phyloP scores from a whole-genome alignment of 2,329 filamentous ascomycete species.

The Fulvia fulva region DNA sequence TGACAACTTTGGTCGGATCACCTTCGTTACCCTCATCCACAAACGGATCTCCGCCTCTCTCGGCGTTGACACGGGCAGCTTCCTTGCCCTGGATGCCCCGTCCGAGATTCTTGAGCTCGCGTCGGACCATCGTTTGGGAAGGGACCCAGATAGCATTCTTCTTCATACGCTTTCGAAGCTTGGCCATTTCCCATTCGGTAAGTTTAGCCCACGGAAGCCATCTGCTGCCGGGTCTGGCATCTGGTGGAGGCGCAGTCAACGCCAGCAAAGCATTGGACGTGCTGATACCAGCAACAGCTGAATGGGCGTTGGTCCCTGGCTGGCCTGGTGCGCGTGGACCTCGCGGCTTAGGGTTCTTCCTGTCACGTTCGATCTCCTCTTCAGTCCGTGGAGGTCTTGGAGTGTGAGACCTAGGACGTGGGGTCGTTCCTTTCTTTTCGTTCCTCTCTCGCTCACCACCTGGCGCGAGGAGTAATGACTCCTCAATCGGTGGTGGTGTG shows the following conservation, averaged over 20 bases:
- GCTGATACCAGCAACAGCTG: conserved; percentile 53
- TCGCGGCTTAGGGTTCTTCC: conserved; percentile 42
- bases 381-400: conserved; percentile 37
- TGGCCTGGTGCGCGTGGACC: conserved; percentile 41
- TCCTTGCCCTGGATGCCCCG: conserved; percentile 49
- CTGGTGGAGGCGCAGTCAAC: conserved; percentile 56
- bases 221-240: conserved; percentile 57
- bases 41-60: conserved; percentile 62
- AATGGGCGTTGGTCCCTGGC: conserved; percentile 53
- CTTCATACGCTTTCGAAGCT: conserved; percentile 80
- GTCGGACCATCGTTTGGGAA: conserved; percentile 78
- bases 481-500: conserved; percentile 32
- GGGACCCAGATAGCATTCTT: conserved; percentile 85
- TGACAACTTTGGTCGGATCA: conserved; percentile 34
- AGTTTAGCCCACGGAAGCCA: conserved; percentile 61
- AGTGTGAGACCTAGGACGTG: conserved; percentile 31
- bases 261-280: conserved; percentile 59
- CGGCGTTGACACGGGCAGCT: conserved; percentile 51
- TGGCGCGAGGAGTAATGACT: conserved; percentile 22
- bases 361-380: conserved; percentile 35
- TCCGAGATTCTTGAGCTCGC: conserved; percentile 68
- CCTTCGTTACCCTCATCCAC: conserved; percentile 51
- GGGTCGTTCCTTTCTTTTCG: conserved; percentile 17
- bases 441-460: conserved; percentile 10
- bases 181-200: conserved; percentile 65